Percentiles rank a stretch among this genome's conserved stretches.
Conservation (phyloP, 2,329 filamentous ascomycete species). For the Colletotrichum sp. region DNA sequence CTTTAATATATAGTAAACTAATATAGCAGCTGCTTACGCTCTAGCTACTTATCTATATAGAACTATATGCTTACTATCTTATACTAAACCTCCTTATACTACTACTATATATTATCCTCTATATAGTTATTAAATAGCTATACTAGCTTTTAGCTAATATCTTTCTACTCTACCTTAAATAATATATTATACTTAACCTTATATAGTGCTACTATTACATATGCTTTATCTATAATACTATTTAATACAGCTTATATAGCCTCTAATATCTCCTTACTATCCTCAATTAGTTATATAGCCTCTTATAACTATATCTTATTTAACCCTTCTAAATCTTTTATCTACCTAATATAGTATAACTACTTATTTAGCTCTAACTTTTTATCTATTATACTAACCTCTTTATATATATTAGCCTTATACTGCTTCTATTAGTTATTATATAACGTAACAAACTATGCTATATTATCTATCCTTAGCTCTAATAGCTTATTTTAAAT, state of each 20-base stretch:
- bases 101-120: neutral
- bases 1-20: neutral
- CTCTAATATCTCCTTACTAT: too few relatives aligned
- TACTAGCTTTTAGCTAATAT: too few relatives aligned
- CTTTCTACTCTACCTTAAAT: too few relatives aligned
- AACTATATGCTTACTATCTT: too few relatives aligned
- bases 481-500: neutral
- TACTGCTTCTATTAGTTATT: neutral
- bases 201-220: neutral
- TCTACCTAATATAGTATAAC: too few relatives aligned
- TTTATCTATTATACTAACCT: too few relatives aligned
- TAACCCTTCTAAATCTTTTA: too few relatives aligned
- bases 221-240: too few relatives aligned
- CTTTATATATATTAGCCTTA: accelerated
- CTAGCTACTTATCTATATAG: neutral
- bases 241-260: neutral
- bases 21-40: neutral
- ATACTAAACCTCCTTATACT: neutral
- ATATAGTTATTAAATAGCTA: neutral
- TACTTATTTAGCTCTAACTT: too few relatives aligned
- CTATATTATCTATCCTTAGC: neutral
- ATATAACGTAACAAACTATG: accelerated
- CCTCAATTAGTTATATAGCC: too few relatives aligned
- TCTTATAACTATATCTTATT: too few relatives aligned
- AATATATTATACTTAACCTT: neutral